These are phyloP conservation scores for Calonectria pteridis DNA, from an alignment of 2,329 filamentous ascomycete genomes.

Conservation along the genomic window DNA sequence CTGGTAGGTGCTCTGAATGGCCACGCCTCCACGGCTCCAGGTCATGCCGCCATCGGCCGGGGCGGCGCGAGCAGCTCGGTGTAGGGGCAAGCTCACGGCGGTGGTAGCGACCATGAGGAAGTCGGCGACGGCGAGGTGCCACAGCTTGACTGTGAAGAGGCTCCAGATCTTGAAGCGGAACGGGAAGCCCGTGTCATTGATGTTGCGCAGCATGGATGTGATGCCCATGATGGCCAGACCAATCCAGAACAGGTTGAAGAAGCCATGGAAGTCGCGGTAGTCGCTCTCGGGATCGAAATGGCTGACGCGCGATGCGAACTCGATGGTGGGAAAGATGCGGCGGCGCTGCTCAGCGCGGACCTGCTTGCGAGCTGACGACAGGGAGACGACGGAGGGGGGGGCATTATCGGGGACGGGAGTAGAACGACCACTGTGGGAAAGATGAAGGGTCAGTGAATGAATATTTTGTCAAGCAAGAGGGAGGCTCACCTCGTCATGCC, in stretches of 20 bases:
- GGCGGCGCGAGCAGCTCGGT: slow-evolving; percentile 72
- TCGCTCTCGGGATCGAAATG: slow-evolving; percentile 95
- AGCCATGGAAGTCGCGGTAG: slow-evolving; percentile 94
- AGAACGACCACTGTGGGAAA: slow-evolving; percentile 74
- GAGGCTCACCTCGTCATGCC: slow-evolving; percentile 59
- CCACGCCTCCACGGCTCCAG: slow-evolving; percentile 84
- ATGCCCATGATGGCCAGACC: slow-evolving; percentile 96
- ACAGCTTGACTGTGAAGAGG: slow-evolving; percentile 88
- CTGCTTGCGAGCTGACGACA: slow-evolving; percentile 87
- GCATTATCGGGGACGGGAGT: slow-evolving; percentile 91
- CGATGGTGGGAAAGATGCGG: slow-evolving; percentile 91
- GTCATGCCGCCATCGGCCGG: slow-evolving; percentile 66
- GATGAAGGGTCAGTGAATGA: slow-evolving; percentile 13
- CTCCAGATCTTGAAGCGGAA: slow-evolving; percentile 89
- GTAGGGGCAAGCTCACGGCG: slow-evolving; percentile 78
- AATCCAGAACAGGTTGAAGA: slow-evolving; percentile 99
- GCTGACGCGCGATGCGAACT: slow-evolving; percentile 90
- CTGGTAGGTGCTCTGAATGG: slow-evolving; percentile 87
- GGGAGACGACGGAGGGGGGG: slow-evolving; percentile 89
- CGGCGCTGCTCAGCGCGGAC: slow-evolving; percentile 84
- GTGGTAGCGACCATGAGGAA: slow-evolving; percentile 86
- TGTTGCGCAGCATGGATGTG: slow-evolving; percentile 91
- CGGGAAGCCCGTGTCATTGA: slow-evolving; percentile 92
- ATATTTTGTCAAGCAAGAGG: background rate
- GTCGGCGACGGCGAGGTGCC: slow-evolving; percentile 87